Percentiles rank a stretch among this genome's conserved stretches.
Evolutionary conservation across 1,284 basidiomycete species (phyloP).

Genomic region (Rhodotorula sp.): DNA sequence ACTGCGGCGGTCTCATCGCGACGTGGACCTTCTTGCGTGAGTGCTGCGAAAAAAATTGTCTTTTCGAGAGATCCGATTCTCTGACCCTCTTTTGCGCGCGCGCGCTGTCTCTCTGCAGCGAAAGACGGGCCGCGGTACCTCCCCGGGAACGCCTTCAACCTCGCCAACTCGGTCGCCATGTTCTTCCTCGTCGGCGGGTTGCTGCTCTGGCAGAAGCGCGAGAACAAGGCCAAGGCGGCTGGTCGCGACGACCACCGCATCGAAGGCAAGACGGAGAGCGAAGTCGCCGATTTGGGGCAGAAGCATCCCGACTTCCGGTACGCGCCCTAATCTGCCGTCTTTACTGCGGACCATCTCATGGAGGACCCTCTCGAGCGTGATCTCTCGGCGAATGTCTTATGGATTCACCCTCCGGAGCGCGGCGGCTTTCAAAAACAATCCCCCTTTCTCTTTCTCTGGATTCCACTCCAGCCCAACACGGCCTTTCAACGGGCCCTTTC

Average conservation of each 20-base stretch:
- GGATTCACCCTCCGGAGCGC: too few species aligned
- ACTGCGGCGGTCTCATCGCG: slow-evolving; percentile 45
- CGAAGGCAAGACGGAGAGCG: slow-evolving; percentile 30
- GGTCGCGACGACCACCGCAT: slow-evolving; percentile 29
- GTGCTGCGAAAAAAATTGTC: too few species aligned
- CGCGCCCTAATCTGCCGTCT: too few species aligned
- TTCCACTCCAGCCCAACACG: not conserved
- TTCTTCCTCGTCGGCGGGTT: slow-evolving; percentile 24
- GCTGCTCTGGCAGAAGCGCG: slow-evolving; percentile 22
- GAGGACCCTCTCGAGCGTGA: not conserved
- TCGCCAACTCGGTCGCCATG: slow-evolving; percentile 32
- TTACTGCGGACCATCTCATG: not conserved
- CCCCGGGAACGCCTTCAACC: slow-evolving; percentile 36
- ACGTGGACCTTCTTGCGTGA: slow-evolving; percentile 41
- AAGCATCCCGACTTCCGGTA: slow-evolving; percentile 33
- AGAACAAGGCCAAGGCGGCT: slow-evolving; percentile 35
- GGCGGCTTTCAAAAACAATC: not conserved
- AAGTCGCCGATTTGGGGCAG: slow-evolving; percentile 26
- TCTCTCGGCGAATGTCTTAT: too few species aligned
- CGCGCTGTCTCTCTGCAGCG: not conserved
- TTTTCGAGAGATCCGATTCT: too few species aligned
- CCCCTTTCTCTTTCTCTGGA: not conserved
- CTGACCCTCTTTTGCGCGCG: not conserved
- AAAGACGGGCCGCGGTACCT: slow-evolving; percentile 17
- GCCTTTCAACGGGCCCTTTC: not conserved